Base-by-base conservation (phyloP, 129 eudicot genomes). In the Ambrosia artemisiifolia region DNA sequence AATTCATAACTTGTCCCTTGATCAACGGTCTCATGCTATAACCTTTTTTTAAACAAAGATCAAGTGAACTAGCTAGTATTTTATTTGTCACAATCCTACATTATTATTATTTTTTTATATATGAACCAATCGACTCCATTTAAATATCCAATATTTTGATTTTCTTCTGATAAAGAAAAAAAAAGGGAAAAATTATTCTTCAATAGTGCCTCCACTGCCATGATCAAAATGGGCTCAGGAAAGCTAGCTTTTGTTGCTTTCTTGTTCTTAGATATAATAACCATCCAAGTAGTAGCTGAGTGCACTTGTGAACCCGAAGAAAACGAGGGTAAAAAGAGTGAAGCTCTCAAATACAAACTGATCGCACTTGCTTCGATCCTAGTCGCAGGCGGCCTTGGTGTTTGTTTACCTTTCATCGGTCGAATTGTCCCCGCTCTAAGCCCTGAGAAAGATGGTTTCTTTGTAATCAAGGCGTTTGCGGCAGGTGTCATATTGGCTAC, bases 401-500 rank as follows among this genome's bases (percentile, higher is more conserved):
- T 85, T 5, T 59, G 63, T 4, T 3, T 85, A 19, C 90, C 90
- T 0, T 42, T 85, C 30, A 32, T 82, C 2, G 84, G 84, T 3
- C 76, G 74, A 63, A 49, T 61, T 1, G 16, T 79, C 0, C 82
- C 84, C 2, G 48, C 67, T 14, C 16, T 85, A 33, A 38, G 79
- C 32, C 86, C 86, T 1, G 85, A 82, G 14, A 85, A 57, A 46
- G 74, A 79, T 8, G 47, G 76, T 3, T 85, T 82, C 72, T 82
- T 82, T 50, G 13, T 79, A 0, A 53, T 85, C 14, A 85, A 85
- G 63, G 79, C 87, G 1, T 85, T 85, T 61, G 86, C 86, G 0
- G 90, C 90, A 0, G 90, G 90, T 16, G 83, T 85, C 14, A 85
- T 85, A 36, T 40, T 85, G 68, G 81, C 89, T 2, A 85, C 86